Evolutionary conservation across 768 basidiomycete species (phyloP), one percentile per base, ranked within the genome.

Genomic region (Leccinum disarticulatum): DNA sequence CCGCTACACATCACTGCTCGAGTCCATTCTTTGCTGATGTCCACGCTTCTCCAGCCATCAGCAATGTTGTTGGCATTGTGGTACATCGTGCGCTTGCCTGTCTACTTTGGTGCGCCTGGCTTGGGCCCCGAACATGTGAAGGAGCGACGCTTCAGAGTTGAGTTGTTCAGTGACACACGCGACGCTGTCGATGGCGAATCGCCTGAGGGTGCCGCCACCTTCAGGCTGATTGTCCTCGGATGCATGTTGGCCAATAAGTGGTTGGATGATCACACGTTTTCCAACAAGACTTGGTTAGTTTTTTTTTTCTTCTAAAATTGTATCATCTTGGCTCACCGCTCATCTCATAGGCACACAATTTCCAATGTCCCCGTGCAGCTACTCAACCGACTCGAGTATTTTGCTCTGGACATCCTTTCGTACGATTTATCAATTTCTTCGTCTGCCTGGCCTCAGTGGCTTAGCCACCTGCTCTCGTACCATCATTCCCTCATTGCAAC

Each of bases 201-300:
- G 3, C 73, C 77, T 52, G 88, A 90, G 68, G 77, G 79, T 6
- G 81, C 79, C 60, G 86, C 85, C 1, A 84, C 87, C 11, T 92
- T 91, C 73, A 84, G 88, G 55, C 78, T 93, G 47, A 78, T 92
- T 59, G 81, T 93, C 25, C 78, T 93, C 25, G 91, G 91, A 19
- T 91, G 86, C 62, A 91, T 93, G 90, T 77, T 93, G 35, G 89
- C 90, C 19, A 92, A 92, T 73, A 93, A 93, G 74, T 92, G 91
- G 91, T 69, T 93, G 63, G 90, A 92, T 63, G 91, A 93, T 65
- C 91, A 93, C 67, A 92, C 91, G 0, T 93, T 92, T 73, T 91
- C 90, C 43, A 92, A 92, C 75, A 92, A 91, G 77, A 93, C 91
- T 56, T 93, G 91, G 91, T 91, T 71, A 60, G 85, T 15, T 6